A percentile compares a stretch with the other conserved stretches of the same genome.
These are phyloP conservation scores for Arctostaphylos glauca DNA, from an alignment of 148 eudicot genomes.

Conservation along the genomic window DNA sequence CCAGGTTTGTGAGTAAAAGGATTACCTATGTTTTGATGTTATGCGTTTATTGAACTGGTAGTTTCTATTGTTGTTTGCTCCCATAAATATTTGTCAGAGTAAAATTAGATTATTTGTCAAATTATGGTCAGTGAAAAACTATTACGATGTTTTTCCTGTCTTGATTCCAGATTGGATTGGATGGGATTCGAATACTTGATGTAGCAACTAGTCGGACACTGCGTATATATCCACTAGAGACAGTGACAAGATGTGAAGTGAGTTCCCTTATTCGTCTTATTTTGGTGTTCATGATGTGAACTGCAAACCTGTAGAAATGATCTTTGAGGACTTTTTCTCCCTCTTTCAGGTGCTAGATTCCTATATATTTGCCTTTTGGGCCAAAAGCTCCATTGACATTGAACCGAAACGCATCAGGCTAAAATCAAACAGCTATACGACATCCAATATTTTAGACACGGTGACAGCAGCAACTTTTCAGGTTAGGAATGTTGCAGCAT, in stretches of 20 bases:
- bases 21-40: background rate
- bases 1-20: constrained; percentile 49
- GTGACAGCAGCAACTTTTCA: constrained; percentile 94
- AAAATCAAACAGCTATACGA: constrained; percentile 81
- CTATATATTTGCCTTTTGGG: constrained; percentile 88
- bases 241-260: constrained; percentile 82
- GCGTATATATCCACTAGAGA: constrained; percentile 75
- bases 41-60: background rate
- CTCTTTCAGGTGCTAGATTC: constrained; percentile 70
- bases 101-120: background rate
- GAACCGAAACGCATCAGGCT: constrained; percentile 79
- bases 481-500: constrained; percentile 33
- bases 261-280: constrained; percentile 12
- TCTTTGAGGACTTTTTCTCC: constrained; percentile 7
- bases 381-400: constrained; percentile 62
- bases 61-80: background rate
- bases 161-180: constrained; percentile 71
- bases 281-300: background rate
- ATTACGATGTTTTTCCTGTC: background rate
- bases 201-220: constrained; percentile 67
- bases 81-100: background rate
- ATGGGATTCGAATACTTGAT: constrained; percentile 88
- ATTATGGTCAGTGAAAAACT: background rate
- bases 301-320: background rate
- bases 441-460: constrained; percentile 70